Base-by-base conservation (phyloP, 805 yeast species). In the Pichia rugopelliculosa region DNA sequence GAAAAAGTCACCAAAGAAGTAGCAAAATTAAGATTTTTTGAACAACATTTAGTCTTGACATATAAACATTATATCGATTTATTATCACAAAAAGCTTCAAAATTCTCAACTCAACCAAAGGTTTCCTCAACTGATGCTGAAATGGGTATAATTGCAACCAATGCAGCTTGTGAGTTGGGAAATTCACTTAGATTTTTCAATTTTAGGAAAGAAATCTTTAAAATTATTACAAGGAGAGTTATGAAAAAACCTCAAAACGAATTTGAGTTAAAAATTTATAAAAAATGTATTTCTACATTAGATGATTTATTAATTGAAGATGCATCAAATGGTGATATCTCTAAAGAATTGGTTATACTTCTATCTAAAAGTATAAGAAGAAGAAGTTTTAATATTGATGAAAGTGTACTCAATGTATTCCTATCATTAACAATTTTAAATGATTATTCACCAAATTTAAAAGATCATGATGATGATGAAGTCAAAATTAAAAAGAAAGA, bases 1-100 rank as follows among this genome's bases (percentile, higher is more conserved):
- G 96, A 88, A 58, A 87, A 80, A 57, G 95, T 88, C 4, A 71
- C 90, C 13, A 86, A 76, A 59, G 99, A 93, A 20, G 84, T 93
- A 30, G 83, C 86, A 17, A 78, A 75, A 58, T 64, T 85, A 56
- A 76, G 99, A 60, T 74, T 72, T 51, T 89, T 84, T 64, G 99
- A 91, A 65, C 93, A 91, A 61, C 69, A 76, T 2, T 70, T 91
- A 46, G 82, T 90, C 8, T 59, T 73, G 11, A 78, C 83, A 58
- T 91, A 89, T 65, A 79, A 75, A 51, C 70, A 70, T 11, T 91
- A 84, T 58, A 68, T 93, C 34, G 81, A 77, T 36, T 59, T 74
- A 21, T 64, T 91, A 41, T 61, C 74, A 7, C 64, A 62, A 6
- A 59, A 59, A 27, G 48, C 65, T 1, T 64, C 65, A 39, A 60